Evolutionary conservation across 78 protist genomes (phyloP), one percentile per base, ranked within the genome.

Genomic region (Dictyostelium capitatum): DNA sequence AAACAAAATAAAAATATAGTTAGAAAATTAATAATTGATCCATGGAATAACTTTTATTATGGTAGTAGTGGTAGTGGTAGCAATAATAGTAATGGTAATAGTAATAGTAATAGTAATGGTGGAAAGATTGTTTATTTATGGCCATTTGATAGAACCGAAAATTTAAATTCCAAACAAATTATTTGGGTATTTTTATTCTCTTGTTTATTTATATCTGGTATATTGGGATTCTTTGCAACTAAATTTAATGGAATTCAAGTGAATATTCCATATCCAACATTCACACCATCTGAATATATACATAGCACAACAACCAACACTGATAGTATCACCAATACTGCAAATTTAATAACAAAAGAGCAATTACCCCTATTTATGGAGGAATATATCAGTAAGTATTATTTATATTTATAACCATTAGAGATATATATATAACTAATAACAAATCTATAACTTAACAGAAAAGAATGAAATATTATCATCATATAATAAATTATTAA

Each of bases 391-490:
- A 65, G 73, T 65, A 30, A 30, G 47, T 65, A 19, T 2, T 57
- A 6, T 57, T 14, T 1, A 6, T n/a, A n/a, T n/a, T n/a, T n/a
- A n/a, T n/a, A 19, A n/a, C 1, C 28, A 57, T 19, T 14, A 57
- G 12, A 19, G 12, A 57, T 57, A 19, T 54, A 37, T 37, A 37
- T 37, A 37, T 37, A 37, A 37, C 43, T 37, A 37, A 37, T 37
- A 37, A 37, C 43, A 37, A 37, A 3, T 3, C 43, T 37, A 37
- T 37, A 37, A 3, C 19, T 20, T 56, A n/a, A 14, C 6, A 56
- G 65, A 56, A 56, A 59, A 59, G 25, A 59, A 59, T 59, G 69
- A 59, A 59, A 59, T 59, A n/a, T 59, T 59, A 59, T 23, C n/a
- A 59, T 59, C 69, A 7, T n/a, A 59, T 59, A 59, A 23, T 59